Evolutionary conservation across 805 yeast species (phyloP), one percentile per base, ranked within the genome.

Genomic region (Cyberlindnera mrakii): DNA sequence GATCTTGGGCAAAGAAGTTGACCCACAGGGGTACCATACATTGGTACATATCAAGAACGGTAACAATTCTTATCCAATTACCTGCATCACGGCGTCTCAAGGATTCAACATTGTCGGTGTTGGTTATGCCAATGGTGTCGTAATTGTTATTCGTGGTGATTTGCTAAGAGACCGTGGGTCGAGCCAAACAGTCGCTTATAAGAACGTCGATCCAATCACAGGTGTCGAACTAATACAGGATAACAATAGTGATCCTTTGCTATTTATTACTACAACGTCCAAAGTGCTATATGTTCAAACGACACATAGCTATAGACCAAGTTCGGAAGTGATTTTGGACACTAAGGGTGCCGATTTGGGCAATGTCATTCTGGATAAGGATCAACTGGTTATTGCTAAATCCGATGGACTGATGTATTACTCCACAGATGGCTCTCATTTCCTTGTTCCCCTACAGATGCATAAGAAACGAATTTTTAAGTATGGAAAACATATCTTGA

Each of bases 161-260:
- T 62, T 93, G 29, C 51, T 87, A 6, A 78, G 89, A 52, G 99
- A 93, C 57, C 68, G 96, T 45, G 98, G 98, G 0, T 80, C 96
- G 9, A 77, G 93, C 50, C 98, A 91, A 55, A 68, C 97, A 25
- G 60, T 83, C 0, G 80, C 90, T 1, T 86, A 80, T 57, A 86
- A 83, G 45, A 63, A 64, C 14, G 65, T 71, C 3, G 93, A 87
- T 39, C 96, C 97, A 1, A 74, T 93, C 16, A 91, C 98, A 0
- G 83, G 86, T 0, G 63, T 91, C 1, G 74, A 75, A 25, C 76
- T 90, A 51, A 71, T 71, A 40, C 62, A 55, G 14, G 63, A 56
- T 13, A 57, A 62, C 39, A 49, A 58, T 27, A 73, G 76, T 39
- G 71, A 71, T 14, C 71, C 75, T 2, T 64, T 75, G 29, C 63